Conservation (phyloP, 768 basidiomycete genomes). For the Termitomyces heimii region DNA sequence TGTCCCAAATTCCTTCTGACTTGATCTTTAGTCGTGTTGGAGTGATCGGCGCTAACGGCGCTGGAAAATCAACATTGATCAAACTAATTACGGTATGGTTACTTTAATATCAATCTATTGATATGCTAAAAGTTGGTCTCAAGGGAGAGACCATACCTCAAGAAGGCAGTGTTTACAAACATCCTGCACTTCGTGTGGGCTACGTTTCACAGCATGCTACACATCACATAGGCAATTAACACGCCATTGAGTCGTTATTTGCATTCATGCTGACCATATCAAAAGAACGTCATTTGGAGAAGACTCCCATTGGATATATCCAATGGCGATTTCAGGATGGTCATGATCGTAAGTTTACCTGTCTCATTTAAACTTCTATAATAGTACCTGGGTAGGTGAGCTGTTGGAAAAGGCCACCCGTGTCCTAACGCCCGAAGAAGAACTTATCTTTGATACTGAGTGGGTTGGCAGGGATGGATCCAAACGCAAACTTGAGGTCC, state of each 20-base stretch:
- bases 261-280: slow-evolving; percentile 7
- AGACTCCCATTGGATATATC: slow-evolving; percentile 94
- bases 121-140: neutral
- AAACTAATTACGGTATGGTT: slow-evolving; percentile 78
- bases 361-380: neutral
- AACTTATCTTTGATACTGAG: slow-evolving; percentile 69
- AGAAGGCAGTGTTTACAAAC: slow-evolving; percentile 89
- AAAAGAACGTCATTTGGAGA: slow-evolving; percentile 86
- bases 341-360: slow-evolving; percentile 68
- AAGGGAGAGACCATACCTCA: slow-evolving; percentile 91
- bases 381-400: slow-evolving; percentile 49
- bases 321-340: slow-evolving; percentile 99
- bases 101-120: slow-evolving; percentile 1
- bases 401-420: slow-evolving; percentile 88
- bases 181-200: slow-evolving; percentile 88
- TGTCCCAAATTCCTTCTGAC: slow-evolving; percentile 11
- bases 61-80: slow-evolving; percentile 94
- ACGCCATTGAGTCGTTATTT: neutral
- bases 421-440: slow-evolving; percentile 84
- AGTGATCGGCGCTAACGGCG: slow-evolving; percentile 89
- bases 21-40: slow-evolving; percentile 69
- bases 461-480: slow-evolving; percentile 91
- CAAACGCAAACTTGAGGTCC: slow-evolving; percentile 84
- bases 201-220: slow-evolving; percentile 99
- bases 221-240: slow-evolving; percentile 74